Conservation (phyloP, 2,329 filamentous ascomycete genomes). For the Colletotrichum costaricense region DNA sequence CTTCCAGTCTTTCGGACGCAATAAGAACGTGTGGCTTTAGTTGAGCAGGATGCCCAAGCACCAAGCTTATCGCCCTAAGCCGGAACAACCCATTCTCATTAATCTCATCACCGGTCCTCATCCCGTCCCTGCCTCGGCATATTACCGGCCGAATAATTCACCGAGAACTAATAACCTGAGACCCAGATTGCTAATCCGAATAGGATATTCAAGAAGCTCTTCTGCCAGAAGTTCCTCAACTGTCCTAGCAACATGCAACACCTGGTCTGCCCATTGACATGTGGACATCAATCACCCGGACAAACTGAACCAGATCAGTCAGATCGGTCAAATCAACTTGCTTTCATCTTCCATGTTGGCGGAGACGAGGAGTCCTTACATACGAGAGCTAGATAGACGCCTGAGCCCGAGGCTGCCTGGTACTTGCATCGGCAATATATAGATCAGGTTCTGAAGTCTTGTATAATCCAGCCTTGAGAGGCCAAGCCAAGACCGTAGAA, state of each 20-base stretch:
- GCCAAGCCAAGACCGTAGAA: no score
- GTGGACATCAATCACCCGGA: no score
- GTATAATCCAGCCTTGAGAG: not conserved
- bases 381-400: not conserved
- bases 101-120: not conserved
- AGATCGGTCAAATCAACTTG: not conserved
- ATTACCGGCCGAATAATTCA: not conserved
- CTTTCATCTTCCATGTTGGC: not conserved
- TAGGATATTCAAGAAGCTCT: not conserved
- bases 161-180: not conserved
- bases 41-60: no score
- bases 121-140: not conserved
- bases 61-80: no score
- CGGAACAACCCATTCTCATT: not conserved
- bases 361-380: not conserved
- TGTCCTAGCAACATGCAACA: no score
- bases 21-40: no score
- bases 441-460: not conserved
- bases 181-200: not conserved
- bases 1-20: no score
- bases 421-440: not conserved
- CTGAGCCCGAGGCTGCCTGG: not conserved
- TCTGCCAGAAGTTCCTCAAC: not conserved
- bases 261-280: no score
- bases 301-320: no score